A percentile compares a stretch with the other conserved stretches of the same genome.
These are phyloP conservation scores for Vitis amurensis DNA, from an alignment of 164 flowering plant species.

Conservation along the genomic window DNA sequence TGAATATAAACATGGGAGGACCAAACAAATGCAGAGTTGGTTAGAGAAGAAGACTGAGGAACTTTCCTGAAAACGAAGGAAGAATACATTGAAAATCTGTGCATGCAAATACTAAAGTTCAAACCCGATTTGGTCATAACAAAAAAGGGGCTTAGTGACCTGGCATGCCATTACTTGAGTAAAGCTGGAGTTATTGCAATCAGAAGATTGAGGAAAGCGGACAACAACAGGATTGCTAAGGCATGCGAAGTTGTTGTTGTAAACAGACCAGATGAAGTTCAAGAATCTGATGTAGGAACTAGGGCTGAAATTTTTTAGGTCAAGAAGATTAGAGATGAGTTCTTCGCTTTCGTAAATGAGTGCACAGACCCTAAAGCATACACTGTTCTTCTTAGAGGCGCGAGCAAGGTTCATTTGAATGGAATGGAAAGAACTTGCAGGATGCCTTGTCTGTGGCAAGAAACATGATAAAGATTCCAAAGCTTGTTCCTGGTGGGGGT, in stretches of 20 bases:
- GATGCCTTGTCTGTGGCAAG: conserved; percentile 97
- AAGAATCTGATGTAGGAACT: conserved; percentile 94
- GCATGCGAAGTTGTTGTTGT: conserved; percentile 96
- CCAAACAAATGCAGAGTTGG: no score
- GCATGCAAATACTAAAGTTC: no score
- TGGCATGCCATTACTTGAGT: no score
- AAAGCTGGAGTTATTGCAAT: no score
- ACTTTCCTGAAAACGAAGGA: no score
- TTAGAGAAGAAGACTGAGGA: no score
- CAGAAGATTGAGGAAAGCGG: no score
- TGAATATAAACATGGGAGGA: no score
- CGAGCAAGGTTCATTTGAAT: conserved; percentile 94
- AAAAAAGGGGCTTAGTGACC: no score
- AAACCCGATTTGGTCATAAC: no score
- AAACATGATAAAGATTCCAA: conserved; percentile 89
- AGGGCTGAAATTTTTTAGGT: conserved; percentile 94
- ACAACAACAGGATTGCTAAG: conserved; percentile 90
- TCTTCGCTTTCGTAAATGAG: conserved; percentile 79
- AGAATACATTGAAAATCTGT: no score
- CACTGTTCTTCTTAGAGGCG: conserved; percentile 87
- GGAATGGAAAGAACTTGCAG: conserved; percentile 97
- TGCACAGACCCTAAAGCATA: conserved; percentile 97
- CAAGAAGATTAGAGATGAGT: conserved; percentile 94
- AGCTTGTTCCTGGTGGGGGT: conserved; percentile 97
- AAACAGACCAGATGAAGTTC: conserved; percentile 93